These are phyloP conservation scores for Starmerella stigmatis DNA, from an alignment of 805 yeast genomes.

Conservation along the genomic window DNA sequence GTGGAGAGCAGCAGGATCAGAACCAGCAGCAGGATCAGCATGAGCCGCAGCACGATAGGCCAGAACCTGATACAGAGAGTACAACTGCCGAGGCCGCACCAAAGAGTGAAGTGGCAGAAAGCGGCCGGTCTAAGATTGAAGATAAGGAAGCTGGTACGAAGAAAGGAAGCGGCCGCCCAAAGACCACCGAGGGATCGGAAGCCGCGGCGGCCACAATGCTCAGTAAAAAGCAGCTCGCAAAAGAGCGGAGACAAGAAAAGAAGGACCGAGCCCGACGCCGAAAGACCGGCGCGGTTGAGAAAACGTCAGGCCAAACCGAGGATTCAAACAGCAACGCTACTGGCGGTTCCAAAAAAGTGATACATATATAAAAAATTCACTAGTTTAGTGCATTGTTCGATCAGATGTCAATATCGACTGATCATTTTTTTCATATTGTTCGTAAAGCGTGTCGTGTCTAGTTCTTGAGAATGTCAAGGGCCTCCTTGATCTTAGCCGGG, in stretches of 20 bases:
- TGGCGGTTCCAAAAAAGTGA: background rate
- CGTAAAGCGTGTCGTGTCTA: background rate
- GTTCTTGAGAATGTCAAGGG: conserved; percentile 47
- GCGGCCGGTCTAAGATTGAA: too few species aligned
- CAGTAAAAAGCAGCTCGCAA: conserved; percentile 8
- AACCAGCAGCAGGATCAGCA: too few species aligned
- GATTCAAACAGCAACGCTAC: background rate
- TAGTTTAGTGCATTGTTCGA: too few species aligned
- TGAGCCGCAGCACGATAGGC: too few species aligned
- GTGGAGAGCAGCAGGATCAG: too few species aligned
- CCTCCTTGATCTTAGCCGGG: conserved; percentile 45
- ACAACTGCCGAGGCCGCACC: too few species aligned
- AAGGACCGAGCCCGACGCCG: conserved; percentile 10
- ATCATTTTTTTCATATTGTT: too few species aligned
- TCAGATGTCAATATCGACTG: too few species aligned
- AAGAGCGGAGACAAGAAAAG: conserved; percentile 7
- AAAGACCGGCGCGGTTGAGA: background rate
- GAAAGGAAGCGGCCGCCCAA: background rate
- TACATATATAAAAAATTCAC: conserved; percentile 3
- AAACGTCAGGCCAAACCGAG: background rate
- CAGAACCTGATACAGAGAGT: too few species aligned
- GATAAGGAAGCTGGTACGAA: too few species aligned
- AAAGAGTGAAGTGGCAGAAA: too few species aligned
- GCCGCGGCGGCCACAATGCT: background rate
- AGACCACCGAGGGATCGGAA: background rate